Base-by-base conservation (phyloP, 2,329 filamentous ascomycete genomes). In the Orbilia oligospora region DNA sequence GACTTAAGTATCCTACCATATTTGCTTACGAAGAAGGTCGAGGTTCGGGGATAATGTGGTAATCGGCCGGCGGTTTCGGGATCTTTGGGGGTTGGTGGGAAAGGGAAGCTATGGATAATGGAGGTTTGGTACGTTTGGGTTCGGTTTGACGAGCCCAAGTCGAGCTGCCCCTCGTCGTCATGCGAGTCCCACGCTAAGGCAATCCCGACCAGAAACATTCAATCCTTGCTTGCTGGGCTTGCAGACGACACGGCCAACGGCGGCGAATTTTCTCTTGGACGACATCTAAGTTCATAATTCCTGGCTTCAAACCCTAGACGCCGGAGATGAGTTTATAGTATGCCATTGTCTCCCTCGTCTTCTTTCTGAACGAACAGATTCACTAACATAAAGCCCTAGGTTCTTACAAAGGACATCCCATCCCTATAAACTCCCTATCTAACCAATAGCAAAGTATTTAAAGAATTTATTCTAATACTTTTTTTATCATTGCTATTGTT, bases 81-180 rank as follows among this genome's bases (percentile, higher is more conserved):
- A n/a, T 65, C 33, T 55, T 55, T 3, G 51, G n/a, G 51, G 12
- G 20, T 9, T n/a, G 9, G n/a, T 27, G 16, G 24, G 51, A 10
- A 12, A n/a, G 27, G n/a, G n/a, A 41, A 22, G 44, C 27, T 49
- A 27, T 61, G 10, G 44, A 36, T n/a, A 44, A 38, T 48, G 41
- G 44, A 51, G 41, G 44, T 66, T 56, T 56, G 30, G 30, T 69
- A 48, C 33, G 24, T 27, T 24, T 30, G 3, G 27, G 3, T 30
- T 30, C 27, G 27, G 48, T 12, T 55, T 24, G 48, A 16, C 20
- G 48, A 16, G 48, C 3, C 24, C 9, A 12, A 20, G 66, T 48
- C 20, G 27, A 33, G 65, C 67, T 67, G 56, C 72, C 72, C 72
- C 66, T 77, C 72, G 72, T 77, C 72, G 51, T 71, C 58, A 61